These are phyloP conservation scores for Aegle marmelos DNA, from an alignment of 345 rosid species.

Conservation along the genomic window DNA sequence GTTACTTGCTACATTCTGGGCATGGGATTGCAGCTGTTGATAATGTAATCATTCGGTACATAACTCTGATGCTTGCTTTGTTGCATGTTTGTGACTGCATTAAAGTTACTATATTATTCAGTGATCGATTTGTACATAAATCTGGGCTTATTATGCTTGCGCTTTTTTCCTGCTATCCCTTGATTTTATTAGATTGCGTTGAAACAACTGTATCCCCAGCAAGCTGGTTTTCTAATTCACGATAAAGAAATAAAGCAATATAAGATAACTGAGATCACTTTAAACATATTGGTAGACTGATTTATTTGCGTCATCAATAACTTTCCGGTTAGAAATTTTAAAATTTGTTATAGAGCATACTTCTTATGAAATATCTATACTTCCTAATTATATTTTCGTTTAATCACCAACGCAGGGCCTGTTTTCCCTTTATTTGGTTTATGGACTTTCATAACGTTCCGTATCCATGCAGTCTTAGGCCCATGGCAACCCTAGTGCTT, in stretches of 20 bases:
- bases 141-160: neutral
- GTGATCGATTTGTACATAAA: neutral
- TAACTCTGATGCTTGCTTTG: neutral
- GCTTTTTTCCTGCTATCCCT: too few relatives aligned
- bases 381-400: neutral
- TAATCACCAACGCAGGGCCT: neutral
- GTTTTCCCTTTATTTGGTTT: neutral
- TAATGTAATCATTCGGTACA: neutral
- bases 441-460: neutral
- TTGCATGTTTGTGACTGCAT: neutral
- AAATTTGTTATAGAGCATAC: too few relatives aligned
- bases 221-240: too few relatives aligned
- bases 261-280: too few relatives aligned
- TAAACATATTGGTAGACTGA: too few relatives aligned
- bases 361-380: neutral
- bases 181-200: too few relatives aligned
- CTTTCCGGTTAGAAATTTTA: too few relatives aligned
- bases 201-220: too few relatives aligned
- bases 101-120: neutral
- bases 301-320: too few relatives aligned
- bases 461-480: neutral
- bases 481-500: neutral
- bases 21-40: neutral
- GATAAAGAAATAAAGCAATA: too few relatives aligned
- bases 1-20: slow-evolving; percentile 2